A percentile compares a stretch with the other conserved stretches of the same genome.
phyloP scores from a whole-genome alignment of 345 rosid genomes.

The Carallia pectinifolia region DNA sequence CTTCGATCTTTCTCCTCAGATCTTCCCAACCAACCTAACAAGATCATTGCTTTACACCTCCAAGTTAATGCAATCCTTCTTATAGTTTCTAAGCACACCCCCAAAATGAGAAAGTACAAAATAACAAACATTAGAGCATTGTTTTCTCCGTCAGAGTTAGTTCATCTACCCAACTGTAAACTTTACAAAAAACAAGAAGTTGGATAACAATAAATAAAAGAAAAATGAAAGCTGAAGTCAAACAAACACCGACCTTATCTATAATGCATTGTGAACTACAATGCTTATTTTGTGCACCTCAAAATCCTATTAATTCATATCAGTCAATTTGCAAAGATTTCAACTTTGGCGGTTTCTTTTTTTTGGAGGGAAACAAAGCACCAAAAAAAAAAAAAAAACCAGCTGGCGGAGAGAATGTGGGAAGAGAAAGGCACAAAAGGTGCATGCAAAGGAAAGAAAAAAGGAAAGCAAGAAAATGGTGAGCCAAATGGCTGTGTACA shows the following conservation, averaged over 20 bases:
- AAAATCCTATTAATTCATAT: background rate
- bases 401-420: background rate
- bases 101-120: slow-evolving; percentile 10
- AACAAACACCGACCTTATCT: slow-evolving; percentile 26
- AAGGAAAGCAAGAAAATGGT: slow-evolving; percentile 7
- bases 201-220: background rate
- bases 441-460: slow-evolving; percentile 10
- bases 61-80: background rate
- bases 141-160: slow-evolving; percentile 53
- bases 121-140: slow-evolving; percentile 14
- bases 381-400: background rate
- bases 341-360: background rate
- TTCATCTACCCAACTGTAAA: slow-evolving; percentile 53
- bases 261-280: slow-evolving; percentile 30
- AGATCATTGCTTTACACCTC: background rate
- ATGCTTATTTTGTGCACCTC: slow-evolving; percentile 8
- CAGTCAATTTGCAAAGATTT: background rate
- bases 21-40: slow-evolving; percentile 35
- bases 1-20: slow-evolving; percentile 16
- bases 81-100: slow-evolving; percentile 3
- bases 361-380: slow-evolving; percentile 16
- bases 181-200: slow-evolving; percentile 8
- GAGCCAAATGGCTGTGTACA: background rate
- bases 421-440: background rate
- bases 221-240: background rate